Evolutionary conservation across 495 filamentous ascomycete species (phyloP).

Genomic region (Terfezia boudieri): DNA sequence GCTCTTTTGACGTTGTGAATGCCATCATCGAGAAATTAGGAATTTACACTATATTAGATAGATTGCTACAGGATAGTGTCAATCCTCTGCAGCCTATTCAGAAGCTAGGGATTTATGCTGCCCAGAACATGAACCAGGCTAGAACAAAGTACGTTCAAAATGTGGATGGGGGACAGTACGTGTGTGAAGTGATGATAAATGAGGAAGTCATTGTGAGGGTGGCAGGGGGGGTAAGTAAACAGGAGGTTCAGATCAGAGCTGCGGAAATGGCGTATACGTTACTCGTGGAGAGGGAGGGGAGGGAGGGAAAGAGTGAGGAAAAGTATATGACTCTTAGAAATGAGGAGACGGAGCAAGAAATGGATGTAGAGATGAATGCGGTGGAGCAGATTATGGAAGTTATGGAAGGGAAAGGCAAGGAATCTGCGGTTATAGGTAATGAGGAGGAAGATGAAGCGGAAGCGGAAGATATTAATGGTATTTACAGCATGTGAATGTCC

Average conservation of each 20-base stretch:
- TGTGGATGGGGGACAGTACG: constrained; percentile 18
- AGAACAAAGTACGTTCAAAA: constrained; percentile 28
- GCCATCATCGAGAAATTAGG: constrained; percentile 40
- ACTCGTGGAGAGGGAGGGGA: neutral
- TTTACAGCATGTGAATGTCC: no score
- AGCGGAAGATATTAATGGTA: neutral
- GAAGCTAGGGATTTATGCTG: constrained; percentile 36
- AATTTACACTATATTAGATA: constrained; percentile 36
- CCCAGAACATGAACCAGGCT: constrained; percentile 15
- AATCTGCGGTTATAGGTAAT: neutral
- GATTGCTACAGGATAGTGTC: constrained; percentile 36
- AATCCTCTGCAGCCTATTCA: constrained; percentile 56
- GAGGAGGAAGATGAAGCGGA: neutral
- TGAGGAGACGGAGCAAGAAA: neutral
- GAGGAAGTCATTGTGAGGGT: constrained; percentile 26
- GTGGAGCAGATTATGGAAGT: neutral
- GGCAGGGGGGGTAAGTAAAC: constrained; percentile 25
- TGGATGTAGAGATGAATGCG: neutral
- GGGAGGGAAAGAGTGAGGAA: neutral
- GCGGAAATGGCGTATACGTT: constrained; percentile 27
- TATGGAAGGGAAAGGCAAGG: neutral
- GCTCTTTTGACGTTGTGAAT: constrained; percentile 33
- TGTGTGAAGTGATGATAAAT: constrained; percentile 31
- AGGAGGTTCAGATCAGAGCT: constrained; percentile 35
- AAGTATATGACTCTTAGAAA: neutral